Base-by-base conservation (phyloP, 768 basidiomycete genomes). In the Zangia roseola region DNA sequence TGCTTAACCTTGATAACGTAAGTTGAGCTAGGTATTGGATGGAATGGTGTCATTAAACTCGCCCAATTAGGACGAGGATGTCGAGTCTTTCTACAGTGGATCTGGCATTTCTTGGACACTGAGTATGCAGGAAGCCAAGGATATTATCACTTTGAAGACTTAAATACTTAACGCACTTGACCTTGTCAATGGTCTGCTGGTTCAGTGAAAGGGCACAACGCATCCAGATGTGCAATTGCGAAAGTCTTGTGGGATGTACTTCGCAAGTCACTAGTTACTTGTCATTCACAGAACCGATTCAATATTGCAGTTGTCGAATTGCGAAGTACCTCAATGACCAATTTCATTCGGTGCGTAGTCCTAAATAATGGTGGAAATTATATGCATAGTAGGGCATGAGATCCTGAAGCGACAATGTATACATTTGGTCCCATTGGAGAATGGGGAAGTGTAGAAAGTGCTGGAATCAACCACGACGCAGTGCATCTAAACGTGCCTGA, bases 41-140 rank as follows among this genome's bases (percentile, higher is more conserved):
- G 7, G 40, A n/a, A n/a, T n/a, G n/a, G 52, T 10, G 37, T 31
- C 30, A 21, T 48, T 55, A 30, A 60, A 52, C 24, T 43, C 19
- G 44, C 26, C 23, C 17, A 36, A 39, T 31, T 58, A 94, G 93
- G 94, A 95, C 57, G 94, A 97, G 68, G 91, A 94, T 57, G 84
- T 94, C 5, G 89, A 94, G 55, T 91, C 94, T 45, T 97, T 97
- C 66, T 97, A 93, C 68, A 91, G 88, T 55, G 83, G 88, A 44
- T 94, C 92, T 4, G 94, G 94, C 17, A 92, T 97, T 54, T 79
- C 83, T 12, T 95, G 92, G 92, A 87, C 86, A 60, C 63, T 94
- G 46, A 86, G 78, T 54, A 74, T 82, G 54, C 80, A 84, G 49
- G 92, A 95, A 56, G 91, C 89, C 40, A 81, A 82, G 47, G 72